Percentiles rank a stretch among this genome's conserved stretches.
Evolutionary conservation across 73 alveolate species (phyloP).

Genomic region (Paramecium caudatum): DNA sequence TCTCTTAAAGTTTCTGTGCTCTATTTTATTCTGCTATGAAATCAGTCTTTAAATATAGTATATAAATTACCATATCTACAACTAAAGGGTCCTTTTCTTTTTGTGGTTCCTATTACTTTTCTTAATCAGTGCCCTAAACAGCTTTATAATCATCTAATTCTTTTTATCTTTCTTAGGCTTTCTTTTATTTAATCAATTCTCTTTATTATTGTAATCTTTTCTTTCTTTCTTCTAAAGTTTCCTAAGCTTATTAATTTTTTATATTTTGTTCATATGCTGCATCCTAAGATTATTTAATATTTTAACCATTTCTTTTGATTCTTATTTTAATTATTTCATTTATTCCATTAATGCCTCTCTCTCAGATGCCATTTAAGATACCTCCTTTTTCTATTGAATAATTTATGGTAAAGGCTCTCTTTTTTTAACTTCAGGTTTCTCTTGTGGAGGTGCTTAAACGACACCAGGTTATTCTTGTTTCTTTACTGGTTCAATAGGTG

Average conservation of each 20-base stretch:
- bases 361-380: constrained; percentile 53
- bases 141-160: constrained; percentile 62
- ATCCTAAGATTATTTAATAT: not conserved
- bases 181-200: constrained; percentile 69
- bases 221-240: constrained; percentile 74
- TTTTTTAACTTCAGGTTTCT: not conserved
- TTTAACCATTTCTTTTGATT: constrained; percentile 41
- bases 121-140: not conserved
- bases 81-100: constrained; percentile 5
- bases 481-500: not conserved
- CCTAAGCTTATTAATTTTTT: constrained; percentile 26
- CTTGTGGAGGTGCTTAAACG: not conserved
- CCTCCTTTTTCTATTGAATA: constrained; percentile 59
- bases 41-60: not conserved
- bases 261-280: constrained; percentile 21
- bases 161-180: constrained; percentile 58
- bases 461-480: not conserved
- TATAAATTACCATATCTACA: not conserved
- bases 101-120: constrained; percentile 1
- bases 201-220: constrained; percentile 68
- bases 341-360: constrained; percentile 55
- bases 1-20: constrained; percentile 11
- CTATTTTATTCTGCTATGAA: not conserved
- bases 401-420: constrained; percentile 57
- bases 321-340: constrained; percentile 21